Evolutionary conservation across 2,329 filamentous ascomycete species (phyloP).

Genomic region (Cryphonectria japonica): DNA sequence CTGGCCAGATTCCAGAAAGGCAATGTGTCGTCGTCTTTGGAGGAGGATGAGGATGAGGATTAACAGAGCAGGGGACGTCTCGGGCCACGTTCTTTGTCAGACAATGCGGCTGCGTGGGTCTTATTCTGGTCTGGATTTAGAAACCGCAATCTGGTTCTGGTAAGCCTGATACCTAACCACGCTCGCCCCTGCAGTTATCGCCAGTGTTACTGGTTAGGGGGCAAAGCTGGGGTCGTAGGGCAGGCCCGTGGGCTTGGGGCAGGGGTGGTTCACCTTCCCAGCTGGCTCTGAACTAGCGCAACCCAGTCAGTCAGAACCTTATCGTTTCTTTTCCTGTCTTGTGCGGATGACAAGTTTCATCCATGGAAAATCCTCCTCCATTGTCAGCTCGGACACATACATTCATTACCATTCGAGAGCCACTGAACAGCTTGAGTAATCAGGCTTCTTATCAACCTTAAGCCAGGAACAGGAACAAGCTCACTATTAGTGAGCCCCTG

Average conservation of each 20-base stretch:
- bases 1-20: neutral
- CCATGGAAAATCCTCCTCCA: neutral
- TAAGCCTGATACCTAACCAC: neutral
- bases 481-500: neutral
- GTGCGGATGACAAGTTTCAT: neutral
- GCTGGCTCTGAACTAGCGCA: slow-evolving; percentile 4
- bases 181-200: neutral
- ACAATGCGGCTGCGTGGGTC: slow-evolving; percentile 8
- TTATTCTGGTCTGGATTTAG: slow-evolving; percentile 13
- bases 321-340: slow-evolving; percentile 3
- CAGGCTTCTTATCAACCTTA: neutral
- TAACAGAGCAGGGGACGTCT: neutral
- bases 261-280: neutral
- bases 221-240: slow-evolving; percentile 1
- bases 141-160: neutral
- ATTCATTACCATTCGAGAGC: neutral
- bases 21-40: slow-evolving; percentile 1
- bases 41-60: neutral
- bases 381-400: neutral
- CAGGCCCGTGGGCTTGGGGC: neutral
- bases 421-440: neutral
- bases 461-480: neutral
- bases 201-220: neutral
- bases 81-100: slow-evolving; percentile 18
- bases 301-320: neutral